These are phyloP conservation scores for Nigrospora oryzae DNA, from an alignment of 2,329 filamentous ascomycete species.

Conservation along the genomic window DNA sequence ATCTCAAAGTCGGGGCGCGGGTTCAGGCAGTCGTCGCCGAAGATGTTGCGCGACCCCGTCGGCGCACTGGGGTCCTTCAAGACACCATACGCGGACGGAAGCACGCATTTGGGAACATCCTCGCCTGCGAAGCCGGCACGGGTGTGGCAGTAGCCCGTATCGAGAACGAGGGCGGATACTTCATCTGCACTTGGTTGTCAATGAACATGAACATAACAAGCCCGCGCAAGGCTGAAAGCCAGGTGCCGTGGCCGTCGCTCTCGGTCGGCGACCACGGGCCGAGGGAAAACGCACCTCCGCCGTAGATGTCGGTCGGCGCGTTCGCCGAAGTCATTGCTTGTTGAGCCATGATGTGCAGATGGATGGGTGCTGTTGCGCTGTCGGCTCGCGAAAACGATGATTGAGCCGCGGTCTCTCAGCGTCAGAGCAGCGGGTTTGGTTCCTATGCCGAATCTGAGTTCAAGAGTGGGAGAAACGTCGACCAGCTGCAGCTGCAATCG, in stretches of 20 bases:
- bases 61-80: constrained; percentile 33
- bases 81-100: constrained; percentile 82
- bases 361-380: neutral
- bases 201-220: neutral
- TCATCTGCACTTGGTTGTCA: constrained; percentile 57
- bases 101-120: constrained; percentile 88
- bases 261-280: no score
- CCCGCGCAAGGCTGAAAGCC: neutral
- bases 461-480: no score
- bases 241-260: no score
- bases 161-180: constrained; percentile 92
- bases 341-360: constrained; percentile 36
- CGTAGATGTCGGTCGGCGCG: constrained; percentile 55
- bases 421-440: no score
- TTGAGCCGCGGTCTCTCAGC: no score
- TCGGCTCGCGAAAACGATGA: neutral
- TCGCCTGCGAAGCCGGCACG: constrained; percentile 96
- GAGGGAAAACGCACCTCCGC: constrained; percentile 40
- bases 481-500: no score
- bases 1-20: constrained; percentile 72
- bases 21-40: constrained; percentile 84
- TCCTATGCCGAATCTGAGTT: no score
- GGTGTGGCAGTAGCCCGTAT: constrained; percentile 83
- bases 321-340: constrained; percentile 47
- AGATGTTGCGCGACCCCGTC: constrained; percentile 47